phyloP scores from a whole-genome alignment of 2,329 filamentous ascomycete species.

The Penicillium sp. region DNA sequence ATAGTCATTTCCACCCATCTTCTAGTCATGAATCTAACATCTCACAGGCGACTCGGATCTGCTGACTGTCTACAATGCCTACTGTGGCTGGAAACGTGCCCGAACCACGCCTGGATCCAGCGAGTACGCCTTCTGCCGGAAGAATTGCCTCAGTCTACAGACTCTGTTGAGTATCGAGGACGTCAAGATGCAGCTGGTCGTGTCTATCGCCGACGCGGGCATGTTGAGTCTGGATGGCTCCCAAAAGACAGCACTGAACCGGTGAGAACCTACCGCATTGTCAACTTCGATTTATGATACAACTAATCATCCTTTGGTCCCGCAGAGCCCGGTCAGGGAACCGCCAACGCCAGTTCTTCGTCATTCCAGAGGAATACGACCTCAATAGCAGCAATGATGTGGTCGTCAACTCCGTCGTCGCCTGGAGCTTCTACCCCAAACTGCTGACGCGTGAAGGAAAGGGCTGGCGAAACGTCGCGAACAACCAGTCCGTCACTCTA shows the following conservation, averaged over 20 bases:
- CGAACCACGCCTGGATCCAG: constrained; percentile 68
- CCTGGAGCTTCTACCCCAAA: constrained; percentile 95
- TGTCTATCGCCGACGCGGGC: constrained; percentile 79
- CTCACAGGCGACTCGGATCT: constrained; percentile 75
- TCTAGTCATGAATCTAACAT: constrained; percentile 10
- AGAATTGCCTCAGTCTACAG: constrained; percentile 88
- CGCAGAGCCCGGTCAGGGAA: constrained; percentile 59
- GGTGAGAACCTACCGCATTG: constrained; percentile 42
- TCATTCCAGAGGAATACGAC: constrained; percentile 73
- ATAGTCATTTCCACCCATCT: constrained; percentile 2
- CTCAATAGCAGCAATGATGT: constrained; percentile 75
- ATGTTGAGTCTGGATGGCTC: constrained; percentile 72
- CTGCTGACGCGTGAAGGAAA: constrained; percentile 79
- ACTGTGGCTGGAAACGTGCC: constrained; percentile 79
- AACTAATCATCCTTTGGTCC: constrained; percentile 9
- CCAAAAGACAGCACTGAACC: constrained; percentile 67
- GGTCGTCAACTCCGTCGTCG: constrained; percentile 76
- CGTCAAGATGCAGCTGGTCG: constrained; percentile 84
- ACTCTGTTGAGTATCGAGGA: constrained; percentile 91
- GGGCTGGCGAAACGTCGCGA: constrained; percentile 85
- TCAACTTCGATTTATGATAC: background rate
- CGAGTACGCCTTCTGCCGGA: constrained; percentile 87
- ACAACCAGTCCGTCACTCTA: constrained; percentile 85
- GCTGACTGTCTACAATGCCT: constrained; percentile 90
- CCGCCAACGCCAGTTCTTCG: constrained; percentile 72